Evolutionary conservation across 2,329 filamentous ascomycete genomes (phyloP).

Genomic region (Pyrenochaeta sp.): DNA sequence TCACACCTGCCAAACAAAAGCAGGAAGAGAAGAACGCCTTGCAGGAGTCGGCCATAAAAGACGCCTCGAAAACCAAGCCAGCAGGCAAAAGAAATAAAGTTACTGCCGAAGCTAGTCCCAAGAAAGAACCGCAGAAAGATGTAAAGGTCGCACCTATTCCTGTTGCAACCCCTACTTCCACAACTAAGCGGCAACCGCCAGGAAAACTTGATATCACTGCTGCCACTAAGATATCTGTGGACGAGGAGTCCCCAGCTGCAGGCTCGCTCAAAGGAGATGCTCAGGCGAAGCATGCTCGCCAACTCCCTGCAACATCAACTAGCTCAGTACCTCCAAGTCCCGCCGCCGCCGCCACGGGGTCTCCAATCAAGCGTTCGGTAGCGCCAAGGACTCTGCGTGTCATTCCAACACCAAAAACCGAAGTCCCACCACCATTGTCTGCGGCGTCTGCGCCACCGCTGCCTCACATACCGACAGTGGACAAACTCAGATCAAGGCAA

Average conservation of each 20-base stretch:
- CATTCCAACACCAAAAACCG: constrained; percentile 71
- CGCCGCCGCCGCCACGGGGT: constrained; percentile 60
- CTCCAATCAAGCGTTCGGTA: constrained; percentile 51
- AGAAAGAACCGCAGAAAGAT: constrained; percentile 15
- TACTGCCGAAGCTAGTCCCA: constrained; percentile 18
- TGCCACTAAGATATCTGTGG: constrained; percentile 38
- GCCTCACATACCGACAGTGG: constrained; percentile 46
- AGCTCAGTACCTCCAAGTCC: constrained; percentile 60
- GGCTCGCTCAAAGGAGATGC: constrained; percentile 30
- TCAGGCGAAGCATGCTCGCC: constrained; percentile 35
- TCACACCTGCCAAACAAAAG: constrained; percentile 9
- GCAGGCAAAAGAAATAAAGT: constrained; percentile 27
- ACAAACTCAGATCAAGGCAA: constrained; percentile 59
- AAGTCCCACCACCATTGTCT: constrained; percentile 58
- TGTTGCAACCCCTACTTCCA: constrained; percentile 17
- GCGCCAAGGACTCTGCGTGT: constrained; percentile 74
- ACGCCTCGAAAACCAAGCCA: constrained; percentile 28
- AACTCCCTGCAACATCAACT: constrained; percentile 53
- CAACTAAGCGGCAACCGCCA: constrained; percentile 52
- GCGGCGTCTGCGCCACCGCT: constrained; percentile 40
- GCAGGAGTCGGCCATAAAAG: constrained; percentile 24
- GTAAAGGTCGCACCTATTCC: constrained; percentile 8
- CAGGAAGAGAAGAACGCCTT: constrained; percentile 29
- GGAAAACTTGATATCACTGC: constrained; percentile 59
- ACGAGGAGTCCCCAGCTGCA: constrained; percentile 24